These are phyloP conservation scores for Combretum micranthum DNA, from an alignment of 345 rosid genomes.

Conservation along the genomic window DNA sequence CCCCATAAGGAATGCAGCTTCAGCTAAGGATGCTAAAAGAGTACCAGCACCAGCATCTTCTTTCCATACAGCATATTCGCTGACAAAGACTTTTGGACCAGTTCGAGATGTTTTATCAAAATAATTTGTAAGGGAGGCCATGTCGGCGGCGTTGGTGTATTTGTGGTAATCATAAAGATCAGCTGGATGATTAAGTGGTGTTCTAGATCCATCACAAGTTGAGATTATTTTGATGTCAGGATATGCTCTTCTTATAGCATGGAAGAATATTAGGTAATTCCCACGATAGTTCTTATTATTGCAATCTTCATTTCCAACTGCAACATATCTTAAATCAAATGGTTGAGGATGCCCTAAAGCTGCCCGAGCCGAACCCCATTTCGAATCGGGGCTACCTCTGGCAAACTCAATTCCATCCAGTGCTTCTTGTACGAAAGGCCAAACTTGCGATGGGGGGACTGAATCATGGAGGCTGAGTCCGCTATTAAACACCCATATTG, in stretches of 20 bases:
- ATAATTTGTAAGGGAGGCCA: conserved; percentile 56
- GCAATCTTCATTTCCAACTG: conserved; percentile 93
- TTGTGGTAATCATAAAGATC: conserved; percentile 87
- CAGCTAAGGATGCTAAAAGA: conserved; percentile 86
- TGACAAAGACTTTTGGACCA: conserved; percentile 97
- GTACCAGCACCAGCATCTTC: conserved; percentile 88
- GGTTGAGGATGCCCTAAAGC: conserved; percentile 89
- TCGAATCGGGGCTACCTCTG: conserved; percentile 61
- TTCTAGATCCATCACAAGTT: conserved; percentile 84
- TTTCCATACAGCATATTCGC: conserved; percentile 90
- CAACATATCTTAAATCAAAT: conserved; percentile 84
- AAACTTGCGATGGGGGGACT: conserved; percentile 45
- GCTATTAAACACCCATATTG: conserved; percentile 93
- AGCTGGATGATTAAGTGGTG: conserved; percentile 72
- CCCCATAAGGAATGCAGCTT: conserved; percentile 88
- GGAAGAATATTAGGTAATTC: conserved; percentile 83
- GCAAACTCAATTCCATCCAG: conserved; percentile 92
- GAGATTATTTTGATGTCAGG: conserved; percentile 89
- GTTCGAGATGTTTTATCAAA: conserved; percentile 65
- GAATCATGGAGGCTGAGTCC: conserved; percentile 79
- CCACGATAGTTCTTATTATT: conserved; percentile 75
- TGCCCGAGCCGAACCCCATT: conserved; percentile 88
- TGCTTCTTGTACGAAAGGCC: conserved; percentile 92
- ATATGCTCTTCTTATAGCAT: conserved; percentile 62
- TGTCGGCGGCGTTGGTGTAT: conserved; percentile 61